phyloP scores from a whole-genome alignment of 305 asterid genomes.

The Ruellia speciosa region DNA sequence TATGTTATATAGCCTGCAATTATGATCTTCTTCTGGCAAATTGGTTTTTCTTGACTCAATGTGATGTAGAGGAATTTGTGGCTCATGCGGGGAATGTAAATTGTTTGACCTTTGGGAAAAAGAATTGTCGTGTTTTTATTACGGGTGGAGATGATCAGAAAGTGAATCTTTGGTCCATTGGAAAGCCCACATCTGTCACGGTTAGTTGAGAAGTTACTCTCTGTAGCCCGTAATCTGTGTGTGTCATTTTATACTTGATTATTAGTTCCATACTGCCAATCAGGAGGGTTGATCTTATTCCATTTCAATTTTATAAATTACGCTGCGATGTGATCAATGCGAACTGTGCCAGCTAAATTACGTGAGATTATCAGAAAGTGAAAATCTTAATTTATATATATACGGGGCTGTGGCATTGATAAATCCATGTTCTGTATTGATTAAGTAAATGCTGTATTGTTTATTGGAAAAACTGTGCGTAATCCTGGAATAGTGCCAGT shows the following conservation, averaged over 20 bases:
- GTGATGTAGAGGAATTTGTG: conserved; percentile 79
- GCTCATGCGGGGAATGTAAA: conserved; percentile 97
- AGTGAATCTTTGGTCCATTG: conserved; percentile 94
- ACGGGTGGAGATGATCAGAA: conserved; percentile 98
- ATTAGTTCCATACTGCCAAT: background rate
- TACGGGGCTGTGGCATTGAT: background rate
- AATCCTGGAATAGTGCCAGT: background rate
- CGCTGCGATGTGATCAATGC: background rate
- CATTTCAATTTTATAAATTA: background rate
- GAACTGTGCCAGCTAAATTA: background rate
- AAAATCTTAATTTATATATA: too few relatives aligned
- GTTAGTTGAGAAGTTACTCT: conserved; percentile 36
- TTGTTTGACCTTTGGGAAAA: conserved; percentile 89
- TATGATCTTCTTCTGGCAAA: conserved; percentile 5
- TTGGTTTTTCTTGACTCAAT: conserved; percentile 54
- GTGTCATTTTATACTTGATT: background rate
- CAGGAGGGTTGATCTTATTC: background rate
- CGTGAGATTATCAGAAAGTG: background rate
- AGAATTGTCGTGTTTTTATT: conserved; percentile 65
- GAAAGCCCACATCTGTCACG: conserved; percentile 69
- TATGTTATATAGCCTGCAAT: conserved; percentile 12
- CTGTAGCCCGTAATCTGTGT: too few relatives aligned
- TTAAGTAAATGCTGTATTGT: background rate
- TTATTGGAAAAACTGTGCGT: background rate
- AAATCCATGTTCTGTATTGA: background rate